These are phyloP conservation scores for Leccinellum albellum DNA, from an alignment of 768 basidiomycete genomes.

Conservation along the genomic window DNA sequence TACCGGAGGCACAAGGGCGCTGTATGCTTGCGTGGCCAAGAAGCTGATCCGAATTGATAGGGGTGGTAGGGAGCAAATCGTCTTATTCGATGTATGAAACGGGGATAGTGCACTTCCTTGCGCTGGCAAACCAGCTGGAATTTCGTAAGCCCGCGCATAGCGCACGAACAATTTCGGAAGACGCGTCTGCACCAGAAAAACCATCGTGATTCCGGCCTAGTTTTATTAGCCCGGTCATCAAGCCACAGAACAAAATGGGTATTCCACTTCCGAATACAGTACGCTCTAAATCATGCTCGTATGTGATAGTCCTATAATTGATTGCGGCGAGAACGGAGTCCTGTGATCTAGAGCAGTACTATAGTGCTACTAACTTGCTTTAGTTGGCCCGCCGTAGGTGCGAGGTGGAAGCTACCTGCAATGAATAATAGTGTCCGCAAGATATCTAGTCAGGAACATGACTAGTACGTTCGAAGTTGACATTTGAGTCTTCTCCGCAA, in stretches of 20 bases:
- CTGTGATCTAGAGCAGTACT: not conserved
- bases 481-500: not conserved
- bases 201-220: not conserved
- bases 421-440: not conserved
- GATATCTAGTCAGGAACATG: not conserved
- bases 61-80: constrained; percentile 68
- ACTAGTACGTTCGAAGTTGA: not conserved
- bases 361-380: not conserved
- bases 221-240: not conserved
- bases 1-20: constrained; percentile 55
- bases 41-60: constrained; percentile 73
- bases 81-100: constrained; percentile 56
- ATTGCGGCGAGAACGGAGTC: not conserved
- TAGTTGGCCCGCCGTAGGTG: not conserved
- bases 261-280: not conserved
- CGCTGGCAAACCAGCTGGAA: not conserved
- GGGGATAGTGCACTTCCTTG: not conserved
- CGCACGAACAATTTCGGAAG: not conserved
- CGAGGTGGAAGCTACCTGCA: not conserved
- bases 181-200: not conserved
- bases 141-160: not conserved
- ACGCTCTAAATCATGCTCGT: not conserved
- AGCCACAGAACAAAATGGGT: not conserved
- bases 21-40: constrained; percentile 82
- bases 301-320: not conserved